Conservation (phyloP, 192 early-diverging fungal genomes). For the Coemansia sp. region DNA sequence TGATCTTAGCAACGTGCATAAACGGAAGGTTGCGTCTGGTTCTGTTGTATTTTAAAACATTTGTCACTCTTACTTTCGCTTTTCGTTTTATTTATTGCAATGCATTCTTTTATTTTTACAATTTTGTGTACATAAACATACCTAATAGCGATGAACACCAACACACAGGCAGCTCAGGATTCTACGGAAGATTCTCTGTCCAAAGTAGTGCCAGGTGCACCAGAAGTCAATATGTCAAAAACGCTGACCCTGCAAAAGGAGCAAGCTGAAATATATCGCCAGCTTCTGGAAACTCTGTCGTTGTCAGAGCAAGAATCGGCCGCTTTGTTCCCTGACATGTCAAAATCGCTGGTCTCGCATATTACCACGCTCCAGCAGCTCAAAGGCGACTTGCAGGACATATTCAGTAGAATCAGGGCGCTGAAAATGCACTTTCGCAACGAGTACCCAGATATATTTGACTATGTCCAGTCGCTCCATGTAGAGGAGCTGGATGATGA, state of each 20-base stretch:
- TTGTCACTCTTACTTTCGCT: neutral
- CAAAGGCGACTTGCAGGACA: constrained; percentile 42
- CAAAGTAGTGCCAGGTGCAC: constrained; percentile 25
- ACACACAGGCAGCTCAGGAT: neutral
- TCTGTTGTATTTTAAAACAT: no score
- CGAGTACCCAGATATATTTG: constrained; percentile 37
- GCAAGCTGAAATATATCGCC: constrained; percentile 34
- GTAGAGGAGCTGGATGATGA: constrained; percentile 42
- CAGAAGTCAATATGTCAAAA: constrained; percentile 24
- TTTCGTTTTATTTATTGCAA: neutral
- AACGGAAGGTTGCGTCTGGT: no score
- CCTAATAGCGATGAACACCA: neutral
- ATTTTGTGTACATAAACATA: neutral
- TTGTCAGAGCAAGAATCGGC: constrained; percentile 41
- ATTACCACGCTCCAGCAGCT: constrained; percentile 24
- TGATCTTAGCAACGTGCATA: no score
- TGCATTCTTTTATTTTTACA: neutral
- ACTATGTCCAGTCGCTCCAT: constrained; percentile 50
- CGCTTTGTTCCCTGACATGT: constrained; percentile 31
- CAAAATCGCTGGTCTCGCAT: constrained; percentile 29
- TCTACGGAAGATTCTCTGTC: constrained; percentile 9
- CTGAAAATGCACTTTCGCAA: constrained; percentile 34
- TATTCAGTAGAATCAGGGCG: constrained; percentile 39
- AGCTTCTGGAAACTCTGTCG: constrained; percentile 26
- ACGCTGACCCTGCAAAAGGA: constrained; percentile 27